These are phyloP conservation scores for Collybiopsis confluens DNA, from an alignment of 768 basidiomycete species.

Conservation along the genomic window DNA sequence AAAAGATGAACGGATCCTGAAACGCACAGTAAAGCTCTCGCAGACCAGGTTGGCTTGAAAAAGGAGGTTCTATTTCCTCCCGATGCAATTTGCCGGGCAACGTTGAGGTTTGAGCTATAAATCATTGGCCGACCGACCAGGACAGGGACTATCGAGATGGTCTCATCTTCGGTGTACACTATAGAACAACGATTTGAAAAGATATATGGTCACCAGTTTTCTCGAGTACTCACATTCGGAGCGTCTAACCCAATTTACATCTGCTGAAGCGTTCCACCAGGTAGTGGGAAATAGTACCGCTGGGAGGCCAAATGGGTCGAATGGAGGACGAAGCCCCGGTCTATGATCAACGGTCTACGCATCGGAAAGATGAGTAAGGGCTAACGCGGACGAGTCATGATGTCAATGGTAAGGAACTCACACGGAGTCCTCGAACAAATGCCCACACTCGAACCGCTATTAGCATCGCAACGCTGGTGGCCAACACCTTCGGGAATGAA, in stretches of 20 bases:
- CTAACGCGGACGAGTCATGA: neutral
- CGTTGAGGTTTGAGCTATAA: constrained; percentile 42
- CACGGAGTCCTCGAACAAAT: neutral
- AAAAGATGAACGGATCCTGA: neutral
- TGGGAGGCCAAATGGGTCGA: constrained; percentile 34
- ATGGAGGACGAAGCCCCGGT: constrained; percentile 37
- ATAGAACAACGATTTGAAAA: too few species aligned
- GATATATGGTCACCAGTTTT: neutral
- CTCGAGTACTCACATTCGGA: constrained; percentile 22
- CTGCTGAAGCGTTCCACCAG: constrained; percentile 40
- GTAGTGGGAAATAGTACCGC: constrained; percentile 33
- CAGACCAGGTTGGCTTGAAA: constrained; percentile 32
- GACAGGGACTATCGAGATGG: constrained; percentile 36
- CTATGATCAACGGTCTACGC: constrained; percentile 29
- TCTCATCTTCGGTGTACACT: constrained; percentile 39
- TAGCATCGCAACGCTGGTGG: neutral
- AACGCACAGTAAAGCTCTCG: constrained; percentile 28
- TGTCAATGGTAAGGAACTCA: too few species aligned
- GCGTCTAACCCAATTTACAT: constrained; percentile 34
- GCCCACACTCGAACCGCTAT: neutral
- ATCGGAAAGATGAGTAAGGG: neutral
- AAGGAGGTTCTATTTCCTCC: constrained; percentile 37
- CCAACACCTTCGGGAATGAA: neutral
- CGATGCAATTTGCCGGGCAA: constrained; percentile 37
- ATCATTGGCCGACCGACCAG: constrained; percentile 31